Conservation (phyloP, 2,329 filamentous ascomycete genomes). For the Botryotinia narcissicola region DNA sequence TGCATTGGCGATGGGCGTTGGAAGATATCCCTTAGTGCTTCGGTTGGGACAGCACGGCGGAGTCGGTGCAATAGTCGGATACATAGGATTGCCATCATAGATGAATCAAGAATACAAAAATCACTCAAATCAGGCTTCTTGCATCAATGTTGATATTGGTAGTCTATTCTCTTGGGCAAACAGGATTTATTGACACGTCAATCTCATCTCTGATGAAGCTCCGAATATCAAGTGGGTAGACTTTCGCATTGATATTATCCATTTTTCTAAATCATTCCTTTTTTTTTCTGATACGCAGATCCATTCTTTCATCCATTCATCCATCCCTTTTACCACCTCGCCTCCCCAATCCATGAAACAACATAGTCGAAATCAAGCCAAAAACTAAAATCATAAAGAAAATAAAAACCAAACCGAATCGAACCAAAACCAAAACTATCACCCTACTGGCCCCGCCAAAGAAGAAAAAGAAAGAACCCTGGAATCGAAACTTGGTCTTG, state of each 20-base stretch:
- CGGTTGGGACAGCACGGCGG: not conserved
- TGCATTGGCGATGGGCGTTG: not conserved
- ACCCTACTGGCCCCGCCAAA: not conserved
- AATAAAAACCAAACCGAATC: not conserved
- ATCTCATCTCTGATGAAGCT: not conserved
- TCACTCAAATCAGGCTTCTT: not conserved
- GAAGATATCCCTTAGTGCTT: not conserved
- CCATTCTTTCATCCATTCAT: not conserved
- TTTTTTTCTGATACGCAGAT: not conserved
- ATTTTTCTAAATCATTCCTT: not conserved
- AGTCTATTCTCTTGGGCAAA: not conserved
- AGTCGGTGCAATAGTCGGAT: not conserved
- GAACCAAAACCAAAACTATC: not conserved
- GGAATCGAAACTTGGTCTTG: no score
- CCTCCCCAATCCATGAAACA: not conserved
- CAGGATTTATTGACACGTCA: not conserved
- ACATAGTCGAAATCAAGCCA: not conserved
- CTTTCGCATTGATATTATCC: not conserved
- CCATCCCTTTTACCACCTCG: not conserved
- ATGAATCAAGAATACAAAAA: not conserved
- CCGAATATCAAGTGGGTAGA: not conserved
- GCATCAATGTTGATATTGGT: not conserved
- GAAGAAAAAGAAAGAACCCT: not conserved
- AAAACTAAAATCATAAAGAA: not conserved
- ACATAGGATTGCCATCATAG: not conserved